Base-by-base conservation (phyloP, 2,329 filamentous ascomycete genomes). In the Epicoccum nigrum region DNA sequence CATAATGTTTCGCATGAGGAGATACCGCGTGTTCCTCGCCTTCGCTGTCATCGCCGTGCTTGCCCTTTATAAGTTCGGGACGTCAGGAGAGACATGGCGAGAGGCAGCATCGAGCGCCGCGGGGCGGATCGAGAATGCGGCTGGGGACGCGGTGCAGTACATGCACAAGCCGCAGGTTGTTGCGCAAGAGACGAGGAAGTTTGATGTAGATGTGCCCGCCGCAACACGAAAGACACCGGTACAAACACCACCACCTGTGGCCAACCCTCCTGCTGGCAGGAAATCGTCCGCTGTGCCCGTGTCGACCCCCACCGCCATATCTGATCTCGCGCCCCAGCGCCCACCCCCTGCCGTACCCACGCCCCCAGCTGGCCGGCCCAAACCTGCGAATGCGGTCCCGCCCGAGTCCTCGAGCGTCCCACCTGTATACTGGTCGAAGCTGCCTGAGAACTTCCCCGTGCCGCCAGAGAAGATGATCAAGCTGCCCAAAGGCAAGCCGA, bases 401-500 rank as follows among this genome's bases (percentile, higher is more conserved):
- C 62, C 62, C 2, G 32, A 56, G 8, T 40, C 58, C 4, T 42
- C 61, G 35, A 64, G 55, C 48, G 54, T 64, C 16, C 53, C 58
- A 38, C 47, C 70, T 8, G 73, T 86, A 23, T 87, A 92, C 64
- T 97, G 93, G 93, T 76, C 76, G 48, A 90, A 87, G 70, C 81
- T 84, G 56, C 76, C 80, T 3, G 91, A 96, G 70, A 81, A 88
- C 67, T 97, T 89, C 74, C 92, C 94, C 0, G 75, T 97, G 2
- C 78, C 86, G 7, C 74, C 81, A 3, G 83, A 86, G 51, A 86
- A 88, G 15, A 78, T 96, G 46, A 92, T 92, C 51, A 79, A 79
- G 35, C 79, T 97, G 23, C 94, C 94, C 1, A 87, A 85, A 1
- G 89, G 86, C 33, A 80, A 81, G 20, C 81, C 90, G 2, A 86